Evolutionary conservation across 164 flowering plant genomes (phyloP), one percentile per base, ranked within the genome.

Genomic region (Piper betle): DNA sequence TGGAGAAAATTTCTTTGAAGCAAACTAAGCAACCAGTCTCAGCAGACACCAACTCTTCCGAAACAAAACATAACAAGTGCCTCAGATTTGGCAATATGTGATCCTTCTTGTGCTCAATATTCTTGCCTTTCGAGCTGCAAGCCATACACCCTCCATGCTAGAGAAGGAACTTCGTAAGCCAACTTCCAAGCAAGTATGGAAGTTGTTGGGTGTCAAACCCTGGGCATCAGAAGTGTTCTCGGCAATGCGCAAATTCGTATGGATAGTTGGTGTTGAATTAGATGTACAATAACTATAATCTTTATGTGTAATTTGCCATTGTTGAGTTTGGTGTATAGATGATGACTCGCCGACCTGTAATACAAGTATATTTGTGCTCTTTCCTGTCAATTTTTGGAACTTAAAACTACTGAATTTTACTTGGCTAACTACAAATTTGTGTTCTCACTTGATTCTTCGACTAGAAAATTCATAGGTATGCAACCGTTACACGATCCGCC

Each of bases 1-100:
- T 94, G 93, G 97, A 91, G 76, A 93, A 88, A 61, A 77, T 76
- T 41, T 74, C 94, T 4, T 33, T 81, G n/a, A 84, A 78, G 68
- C 85, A 76, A 17, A 11, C 73, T 52, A 85, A 81, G 58, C 71
- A 68, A 43, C 63, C 57, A 20, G 75, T 73, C 10, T 57, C 74
- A 55, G 57, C 68, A 17, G 71, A 64, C 62, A 67, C 87, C 3
- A 81, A 76, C 60, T 70, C 83, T 8, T 65, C 84, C 9, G 97
- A 91, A 69, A 48, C 60, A 58, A 90, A 78, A 75, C 81, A 86
- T 75, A 85, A 83, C 79, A 86, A 75, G 71, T 90, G 99, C 77
- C 76, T 93, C 75, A 83, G 89, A 82, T 90, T 93, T 60, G 78
- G 81, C 60, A 85, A 72, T 73, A 72, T 76, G 75, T 89, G 38